phyloP scores from a whole-genome alignment of 2,329 filamentous ascomycete species.

The Xenosphaeropsis pyriputrescens region DNA sequence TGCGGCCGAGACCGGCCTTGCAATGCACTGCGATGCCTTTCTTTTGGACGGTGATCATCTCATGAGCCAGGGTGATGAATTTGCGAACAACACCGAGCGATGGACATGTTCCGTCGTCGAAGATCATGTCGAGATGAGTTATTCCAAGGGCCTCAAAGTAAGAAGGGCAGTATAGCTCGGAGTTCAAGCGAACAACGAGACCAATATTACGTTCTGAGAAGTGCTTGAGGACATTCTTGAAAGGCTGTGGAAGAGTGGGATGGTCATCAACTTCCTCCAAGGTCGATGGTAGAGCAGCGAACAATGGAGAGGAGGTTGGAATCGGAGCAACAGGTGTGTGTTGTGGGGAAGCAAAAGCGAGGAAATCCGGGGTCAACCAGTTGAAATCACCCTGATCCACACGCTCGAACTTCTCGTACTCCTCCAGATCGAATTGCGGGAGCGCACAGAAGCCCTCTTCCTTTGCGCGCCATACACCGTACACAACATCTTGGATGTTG shows the following conservation, averaged over 20 bases:
- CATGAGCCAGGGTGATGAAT: conserved; percentile 88
- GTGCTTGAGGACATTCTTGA: conserved; percentile 91
- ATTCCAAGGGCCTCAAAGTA: conserved; percentile 95
- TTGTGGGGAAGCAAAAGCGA: conserved; percentile 93
- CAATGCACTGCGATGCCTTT: conserved; percentile 95
- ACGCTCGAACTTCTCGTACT: conserved; percentile 91
- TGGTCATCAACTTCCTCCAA: conserved; percentile 57
- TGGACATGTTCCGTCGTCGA: conserved; percentile 94
- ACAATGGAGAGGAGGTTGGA: conserved; percentile 57
- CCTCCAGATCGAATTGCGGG: conserved; percentile 88
- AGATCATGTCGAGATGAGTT: conserved; percentile 97
- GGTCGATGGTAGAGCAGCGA: conserved; percentile 59
- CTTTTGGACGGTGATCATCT: conserved; percentile 82
- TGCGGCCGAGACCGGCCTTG: conserved; percentile 91
- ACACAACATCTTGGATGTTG: conserved; percentile 93
- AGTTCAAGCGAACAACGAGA: conserved; percentile 89
- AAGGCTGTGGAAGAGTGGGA: conserved; percentile 63
- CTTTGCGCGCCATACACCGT: conserved; percentile 97
- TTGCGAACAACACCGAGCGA: conserved; percentile 77
- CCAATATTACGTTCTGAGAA: conserved; percentile 82
- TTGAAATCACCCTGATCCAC: conserved; percentile 99
- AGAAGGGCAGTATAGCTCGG: conserved; percentile 87
- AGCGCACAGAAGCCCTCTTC: conserved; percentile 85
- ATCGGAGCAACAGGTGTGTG: conserved; percentile 63
- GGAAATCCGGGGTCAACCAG: conserved; percentile 91